Evolutionary conservation across 768 basidiomycete species (phyloP), one percentile per base, ranked within the genome.

Genomic region (Boletus speciosus): DNA sequence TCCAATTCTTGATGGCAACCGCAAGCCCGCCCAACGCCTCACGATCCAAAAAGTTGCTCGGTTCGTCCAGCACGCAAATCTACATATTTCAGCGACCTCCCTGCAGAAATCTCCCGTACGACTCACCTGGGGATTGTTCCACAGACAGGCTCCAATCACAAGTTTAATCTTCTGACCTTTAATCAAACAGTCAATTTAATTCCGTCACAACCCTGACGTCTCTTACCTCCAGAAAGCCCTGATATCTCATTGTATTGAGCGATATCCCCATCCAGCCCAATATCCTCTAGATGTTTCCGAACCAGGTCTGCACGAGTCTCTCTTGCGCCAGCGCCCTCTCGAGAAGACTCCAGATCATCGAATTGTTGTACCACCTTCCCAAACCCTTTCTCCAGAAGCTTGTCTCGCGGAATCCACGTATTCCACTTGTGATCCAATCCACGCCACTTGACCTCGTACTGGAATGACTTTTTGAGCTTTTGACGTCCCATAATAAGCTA

Each of bases 211-310:
- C 38, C 42, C 49, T 21, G 56, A 12, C 47, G 53, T 38, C 16
- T 58, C 76, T 60, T 67, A 85, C 94, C 95, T 72, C 96, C 96
- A 16, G 92, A 95, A 42, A 98, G 76, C 37, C 96, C 95, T 35
- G 84, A 82, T 66, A 98, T 94, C 74, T 98, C 95, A 66, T 97
- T 96, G 74, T 98, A 98, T 72, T 97, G 93, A 11, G 95, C 95
- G 56, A 98, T 98, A 74, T 98, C 93, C 40, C 95, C 95, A 73
- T 98, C 93, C 37, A 98, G 79, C 35, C 95, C 96, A 60, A 98
- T 92, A 61, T 94, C 94, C 71, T 97, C 93, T 43, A 98, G 74
- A 62, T 95, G 92, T 72, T 94, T 92, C 60, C 95, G 82, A 44
- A 98, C 90, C 44, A 90, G 75, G 62, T 85, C 80, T 15, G 83